These are phyloP conservation scores for Lepiota venenata DNA, from an alignment of 768 basidiomycete genomes.

Conservation along the genomic window DNA sequence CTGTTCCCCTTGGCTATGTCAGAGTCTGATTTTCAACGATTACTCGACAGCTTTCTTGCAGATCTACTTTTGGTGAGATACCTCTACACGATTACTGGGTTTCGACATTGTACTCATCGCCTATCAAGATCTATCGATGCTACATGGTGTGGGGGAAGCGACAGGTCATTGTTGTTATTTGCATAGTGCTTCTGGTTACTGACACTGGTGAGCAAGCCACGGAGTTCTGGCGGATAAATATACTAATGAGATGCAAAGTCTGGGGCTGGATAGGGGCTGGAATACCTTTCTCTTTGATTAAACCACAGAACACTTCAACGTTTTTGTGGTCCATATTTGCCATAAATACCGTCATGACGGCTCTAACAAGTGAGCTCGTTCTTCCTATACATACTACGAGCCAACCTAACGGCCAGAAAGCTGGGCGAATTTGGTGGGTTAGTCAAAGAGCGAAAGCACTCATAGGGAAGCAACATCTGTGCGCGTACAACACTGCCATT, in stretches of 20 bases:
- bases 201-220: slow-evolving; percentile 7
- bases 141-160: slow-evolving; percentile 14
- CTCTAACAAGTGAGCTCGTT: slow-evolving; percentile 6
- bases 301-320: neutral
- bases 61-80: slow-evolving; percentile 9
- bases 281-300: neutral
- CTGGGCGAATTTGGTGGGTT: too few relatives aligned
- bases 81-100: too few relatives aligned
- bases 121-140: slow-evolving; percentile 13
- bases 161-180: slow-evolving; percentile 7
- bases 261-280: slow-evolving; percentile 11
- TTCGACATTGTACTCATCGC: neutral
- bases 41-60: slow-evolving; percentile 4
- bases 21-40: neutral
- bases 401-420: too few relatives aligned
- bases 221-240: neutral
- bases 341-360: slow-evolving; percentile 9
- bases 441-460: too few relatives aligned
- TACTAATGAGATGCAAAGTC: neutral
- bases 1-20: neutral
- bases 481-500: too few relatives aligned
- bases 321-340: slow-evolving; percentile 14
- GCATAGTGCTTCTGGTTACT: slow-evolving; percentile 9
- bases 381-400: too few relatives aligned
- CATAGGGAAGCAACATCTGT: too few relatives aligned